A percentile compares a stretch with the other conserved stretches of the same genome.
phyloP scores from a whole-genome alignment of 208 protist genomes.

The Leishmania braziliensis region DNA sequence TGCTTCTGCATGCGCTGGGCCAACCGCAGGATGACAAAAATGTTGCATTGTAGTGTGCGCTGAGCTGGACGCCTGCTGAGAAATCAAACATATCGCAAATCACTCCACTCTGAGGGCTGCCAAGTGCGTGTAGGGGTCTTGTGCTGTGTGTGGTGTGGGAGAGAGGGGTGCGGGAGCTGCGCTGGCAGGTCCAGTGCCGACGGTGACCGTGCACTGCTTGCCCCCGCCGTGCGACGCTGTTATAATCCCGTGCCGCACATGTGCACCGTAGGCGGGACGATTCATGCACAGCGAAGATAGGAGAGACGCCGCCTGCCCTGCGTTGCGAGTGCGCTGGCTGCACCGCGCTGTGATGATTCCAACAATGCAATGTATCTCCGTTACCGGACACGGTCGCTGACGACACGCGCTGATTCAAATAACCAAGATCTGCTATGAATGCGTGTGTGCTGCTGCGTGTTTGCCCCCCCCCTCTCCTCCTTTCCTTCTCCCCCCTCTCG shows the following conservation, averaged over 20 bases:
- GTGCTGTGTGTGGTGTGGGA: not conserved
- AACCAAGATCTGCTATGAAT: conserved; percentile 88
- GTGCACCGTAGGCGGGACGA: conserved; percentile 29
- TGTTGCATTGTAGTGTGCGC: conserved; percentile 34
- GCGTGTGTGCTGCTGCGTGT: not conserved
- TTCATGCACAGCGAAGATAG: conserved; percentile 61
- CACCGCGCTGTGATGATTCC: conserved; percentile 5
- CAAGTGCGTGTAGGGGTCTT: not conserved
- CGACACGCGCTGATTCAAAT: conserved; percentile 66
- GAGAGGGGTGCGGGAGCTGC: too few species aligned
- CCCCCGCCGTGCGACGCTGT: not conserved
- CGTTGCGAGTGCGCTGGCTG: not conserved
- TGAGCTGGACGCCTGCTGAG: conserved; percentile 35
- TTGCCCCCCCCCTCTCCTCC: not conserved
- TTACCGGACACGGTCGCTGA: conserved; percentile 54
- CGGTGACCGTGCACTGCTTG: too few species aligned
- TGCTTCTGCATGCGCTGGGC: not conserved
- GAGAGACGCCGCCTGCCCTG: not conserved
- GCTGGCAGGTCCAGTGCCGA: too few species aligned
- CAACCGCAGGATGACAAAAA: conserved; percentile 21
- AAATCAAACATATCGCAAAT: conserved; percentile 41
- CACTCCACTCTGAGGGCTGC: conserved; percentile 33
- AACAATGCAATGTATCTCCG: conserved; percentile 36
- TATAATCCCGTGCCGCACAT: conserved; percentile 43
- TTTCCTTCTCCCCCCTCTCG: not conserved